Base-by-base conservation (phyloP, 306 rosid genomes). In the Medicago lupulina region DNA sequence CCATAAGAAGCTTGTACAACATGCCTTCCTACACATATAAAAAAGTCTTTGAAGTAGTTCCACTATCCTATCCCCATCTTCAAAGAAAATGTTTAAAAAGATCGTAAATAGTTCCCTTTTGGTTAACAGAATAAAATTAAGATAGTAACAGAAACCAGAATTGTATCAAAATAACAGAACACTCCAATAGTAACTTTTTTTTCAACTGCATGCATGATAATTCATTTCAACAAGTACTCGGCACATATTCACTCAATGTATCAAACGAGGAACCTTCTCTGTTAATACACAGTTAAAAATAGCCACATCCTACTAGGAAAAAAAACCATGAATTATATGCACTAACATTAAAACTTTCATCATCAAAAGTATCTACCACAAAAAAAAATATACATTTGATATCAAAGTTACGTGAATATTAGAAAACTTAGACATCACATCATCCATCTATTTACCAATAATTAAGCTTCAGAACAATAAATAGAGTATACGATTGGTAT, bases 361-460 rank as follows among this genome's bases (percentile, higher is more conserved):
- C 3, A 31, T 51, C 25, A 53, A 40, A 63, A 36, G 59, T 19
- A 59, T n/a, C 2, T 23, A 38, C 58, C 62, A 53, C 58, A 50
- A 57, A 21, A 21, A 21, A 21, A n/a, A n/a, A n/a, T n/a, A n/a
- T n/a, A 21, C 23, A 21, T 21, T 21, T 21, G 23, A 21, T 21
- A 21, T 59, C 66, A 50, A 12, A 4, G 49, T 8, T 67, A 7
- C 17, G 23, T 28, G 28, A 11, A 74, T 46, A 1, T 13, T 28
- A n/a, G 58, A 64, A 76, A 68, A 76, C n/a, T n/a, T 23, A 71
- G 16, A 34, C 63, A 61, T 14, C 47, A 41, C 6, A 54, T 79
- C 23, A 74, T 15, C 44, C 7, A 19, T 13, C 67, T 41, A 62
- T 36, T 21, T 23, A 38, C 49, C 53, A 76, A 51, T 18, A 36